Evolutionary conservation across 2,329 filamentous ascomycete species (phyloP).

Genomic region (Drechslerella dactyloides): DNA sequence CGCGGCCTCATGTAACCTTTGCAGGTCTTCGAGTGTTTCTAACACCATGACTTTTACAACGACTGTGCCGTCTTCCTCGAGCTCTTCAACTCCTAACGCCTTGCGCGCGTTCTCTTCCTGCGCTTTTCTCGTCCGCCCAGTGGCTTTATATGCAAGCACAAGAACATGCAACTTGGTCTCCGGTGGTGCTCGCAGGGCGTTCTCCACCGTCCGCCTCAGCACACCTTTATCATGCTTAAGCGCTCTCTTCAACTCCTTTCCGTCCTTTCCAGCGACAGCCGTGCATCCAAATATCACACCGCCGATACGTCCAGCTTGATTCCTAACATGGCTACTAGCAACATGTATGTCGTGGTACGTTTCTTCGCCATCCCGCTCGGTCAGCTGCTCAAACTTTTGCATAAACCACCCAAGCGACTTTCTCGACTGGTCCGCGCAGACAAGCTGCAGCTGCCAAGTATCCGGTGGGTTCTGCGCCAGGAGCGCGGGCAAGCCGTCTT

Average conservation of each 20-base stretch:
- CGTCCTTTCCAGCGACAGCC: constrained; percentile 5
- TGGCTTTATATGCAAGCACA: constrained; percentile 24
- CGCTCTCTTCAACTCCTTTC: constrained; percentile 30
- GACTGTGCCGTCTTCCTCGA: constrained; percentile 33
- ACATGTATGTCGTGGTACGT: constrained; percentile 45
- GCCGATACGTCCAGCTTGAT: constrained; percentile 35
- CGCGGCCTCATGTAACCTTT: constrained; percentile 17
- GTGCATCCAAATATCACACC: constrained; percentile 47
- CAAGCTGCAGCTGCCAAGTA: constrained; percentile 43
- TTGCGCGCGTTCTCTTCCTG: constrained; percentile 25
- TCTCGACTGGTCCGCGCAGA: constrained; percentile 37
- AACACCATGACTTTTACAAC: constrained; percentile 17
- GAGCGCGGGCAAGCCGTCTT: constrained; percentile 31
- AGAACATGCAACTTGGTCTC: constrained; percentile 29
- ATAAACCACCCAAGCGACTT: constrained; percentile 44
- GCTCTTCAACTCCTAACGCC: constrained; percentile 16
- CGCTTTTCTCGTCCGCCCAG: constrained; percentile 20
- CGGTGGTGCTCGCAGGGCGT: constrained; percentile 33
- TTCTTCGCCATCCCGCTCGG: constrained; percentile 27
- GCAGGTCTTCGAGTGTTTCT: constrained; percentile 23
- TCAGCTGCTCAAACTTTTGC: constrained; percentile 35
- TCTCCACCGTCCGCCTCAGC: constrained; percentile 25
- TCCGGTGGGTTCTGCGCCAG: constrained; percentile 23
- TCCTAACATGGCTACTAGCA: constrained; percentile 34
- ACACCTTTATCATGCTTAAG: constrained; percentile 38